Evolutionary conservation across 2,329 filamentous ascomycete species (phyloP).

Genomic region (Phymatotrichopsis omnivora): DNA sequence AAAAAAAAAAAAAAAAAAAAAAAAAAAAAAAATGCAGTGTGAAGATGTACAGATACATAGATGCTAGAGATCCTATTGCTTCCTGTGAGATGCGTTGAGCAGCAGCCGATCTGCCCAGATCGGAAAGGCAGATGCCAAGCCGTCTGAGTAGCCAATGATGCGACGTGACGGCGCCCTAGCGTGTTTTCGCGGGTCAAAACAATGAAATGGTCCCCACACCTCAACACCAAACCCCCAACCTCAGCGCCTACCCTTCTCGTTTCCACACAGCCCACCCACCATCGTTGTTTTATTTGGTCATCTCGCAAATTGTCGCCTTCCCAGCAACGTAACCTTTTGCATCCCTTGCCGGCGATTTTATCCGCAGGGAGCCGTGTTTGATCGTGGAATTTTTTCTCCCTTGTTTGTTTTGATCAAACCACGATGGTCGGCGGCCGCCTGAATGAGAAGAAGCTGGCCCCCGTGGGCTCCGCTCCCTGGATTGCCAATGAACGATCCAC

Average conservation of each 20-base stretch:
- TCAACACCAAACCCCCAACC: conserved; percentile 9
- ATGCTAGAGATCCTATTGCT: too few species aligned
- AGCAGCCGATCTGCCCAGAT: too few species aligned
- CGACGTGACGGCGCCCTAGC: too few species aligned
- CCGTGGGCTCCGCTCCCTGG: conserved; percentile 77
- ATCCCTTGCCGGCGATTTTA: neutral
- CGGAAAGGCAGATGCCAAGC: too few species aligned
- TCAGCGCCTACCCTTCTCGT: neutral
- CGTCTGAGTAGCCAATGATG: too few species aligned
- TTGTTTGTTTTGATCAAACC: conserved; percentile 23
- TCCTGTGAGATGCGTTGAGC: too few species aligned
- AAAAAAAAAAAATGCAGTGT: too few species aligned
- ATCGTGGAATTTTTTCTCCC: conserved; percentile 1
- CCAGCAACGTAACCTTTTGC: neutral
- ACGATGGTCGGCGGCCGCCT: conserved; percentile 15
- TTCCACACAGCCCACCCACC: neutral
- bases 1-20: too few species aligned
- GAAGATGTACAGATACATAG: too few species aligned
- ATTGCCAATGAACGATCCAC: conserved; percentile 73
- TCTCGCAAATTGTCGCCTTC: too few species aligned
- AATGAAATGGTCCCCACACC: conserved; percentile 13
- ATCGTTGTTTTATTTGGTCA: neutral
- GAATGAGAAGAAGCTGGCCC: conserved; percentile 10
- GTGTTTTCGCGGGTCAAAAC: conserved; percentile 23
- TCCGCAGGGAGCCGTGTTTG: conserved; percentile 1